Evolutionary conservation across 495 filamentous ascomycete species (phyloP).

Genomic region (Podospora australis): DNA sequence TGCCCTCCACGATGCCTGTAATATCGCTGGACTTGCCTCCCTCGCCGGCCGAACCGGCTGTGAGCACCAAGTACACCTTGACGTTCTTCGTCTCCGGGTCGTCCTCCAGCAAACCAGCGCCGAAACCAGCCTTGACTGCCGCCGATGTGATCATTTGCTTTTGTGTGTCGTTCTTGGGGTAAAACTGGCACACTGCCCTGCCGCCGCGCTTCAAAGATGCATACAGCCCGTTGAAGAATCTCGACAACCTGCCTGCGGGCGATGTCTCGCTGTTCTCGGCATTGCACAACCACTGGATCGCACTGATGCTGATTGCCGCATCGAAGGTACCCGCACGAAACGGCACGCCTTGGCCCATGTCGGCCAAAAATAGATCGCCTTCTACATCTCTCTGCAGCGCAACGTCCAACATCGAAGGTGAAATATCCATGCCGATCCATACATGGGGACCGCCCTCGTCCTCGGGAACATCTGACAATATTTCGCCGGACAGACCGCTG

Average conservation of each 20-base stretch:
- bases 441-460: conserved; percentile 78
- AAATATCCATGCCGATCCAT: conserved; percentile 94
- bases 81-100: conserved; percentile 90
- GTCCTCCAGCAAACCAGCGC: conserved; percentile 90
- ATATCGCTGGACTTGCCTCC: conserved; percentile 61
- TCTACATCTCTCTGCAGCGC: conserved; percentile 88
- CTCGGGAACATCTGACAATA: conserved; percentile 60
- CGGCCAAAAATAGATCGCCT: conserved; percentile 84
- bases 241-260: conserved; percentile 62
- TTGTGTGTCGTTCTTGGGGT: conserved; percentile 91
- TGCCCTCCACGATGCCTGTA: conserved; percentile 73
- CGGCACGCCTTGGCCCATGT: conserved; percentile 92
- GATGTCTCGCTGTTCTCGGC: conserved; percentile 81
- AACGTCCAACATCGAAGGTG: conserved; percentile 85
- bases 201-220: conserved; percentile 76
- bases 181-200: conserved; percentile 92
- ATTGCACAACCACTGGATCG: conserved; percentile 97
- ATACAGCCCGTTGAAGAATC: conserved; percentile 94
- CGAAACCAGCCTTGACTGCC: conserved; percentile 89
- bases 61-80: conserved; percentile 91
- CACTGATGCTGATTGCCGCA: conserved; percentile 87
- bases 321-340: conserved; percentile 92
- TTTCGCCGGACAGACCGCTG: conserved; percentile 89
- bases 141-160: conserved; percentile 83
- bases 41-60: conserved; percentile 70